Percentiles rank a stretch among this genome's conserved stretches.
Evolutionary conservation across 1,284 basidiomycete species (phyloP).

Genomic region (Apiotrichum laibachii): DNA sequence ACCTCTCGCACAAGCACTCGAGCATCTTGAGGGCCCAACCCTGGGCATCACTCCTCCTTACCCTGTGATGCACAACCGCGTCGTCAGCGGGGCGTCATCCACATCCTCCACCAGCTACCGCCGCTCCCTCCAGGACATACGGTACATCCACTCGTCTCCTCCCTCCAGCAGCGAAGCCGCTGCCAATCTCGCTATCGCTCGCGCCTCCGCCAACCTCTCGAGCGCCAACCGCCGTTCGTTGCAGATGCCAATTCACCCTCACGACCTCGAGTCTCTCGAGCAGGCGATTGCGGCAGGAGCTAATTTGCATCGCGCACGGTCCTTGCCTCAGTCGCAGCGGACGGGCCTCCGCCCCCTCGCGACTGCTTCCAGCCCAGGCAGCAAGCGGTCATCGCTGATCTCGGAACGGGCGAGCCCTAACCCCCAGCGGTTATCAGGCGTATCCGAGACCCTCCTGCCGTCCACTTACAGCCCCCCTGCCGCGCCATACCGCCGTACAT

Average conservation of each 20-base stretch:
- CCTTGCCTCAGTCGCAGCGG: slow-evolving; percentile 12
- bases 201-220: slow-evolving; percentile 17
- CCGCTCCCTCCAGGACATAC: slow-evolving; percentile 21
- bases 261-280: not conserved
- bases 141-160: slow-evolving; percentile 17
- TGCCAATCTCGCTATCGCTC: slow-evolving; percentile 15
- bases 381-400: slow-evolving; percentile 10
- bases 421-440: not conserved
- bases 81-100: not conserved
- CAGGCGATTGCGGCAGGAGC: slow-evolving; percentile 11
- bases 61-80: slow-evolving; percentile 6
- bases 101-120: slow-evolving; percentile 6
- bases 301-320: slow-evolving; percentile 15
- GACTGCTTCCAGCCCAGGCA: slow-evolving; percentile 2
- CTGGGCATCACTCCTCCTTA: slow-evolving; percentile 4
- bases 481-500: slow-evolving; percentile 6
- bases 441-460: not conserved
- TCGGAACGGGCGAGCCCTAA: slow-evolving; percentile 1
- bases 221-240: slow-evolving; percentile 20
- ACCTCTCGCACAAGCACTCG: slow-evolving; percentile 16
- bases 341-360: slow-evolving; percentile 6
- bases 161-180: slow-evolving; percentile 17
- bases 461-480: not conserved
- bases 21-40: slow-evolving; percentile 11
- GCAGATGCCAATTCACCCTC: slow-evolving; percentile 7